Percentiles rank a stretch among this genome's conserved stretches.
These are phyloP conservation scores for Colletotrichum plurivorum DNA, from an alignment of 2,329 filamentous ascomycete species.

Conservation along the genomic window DNA sequence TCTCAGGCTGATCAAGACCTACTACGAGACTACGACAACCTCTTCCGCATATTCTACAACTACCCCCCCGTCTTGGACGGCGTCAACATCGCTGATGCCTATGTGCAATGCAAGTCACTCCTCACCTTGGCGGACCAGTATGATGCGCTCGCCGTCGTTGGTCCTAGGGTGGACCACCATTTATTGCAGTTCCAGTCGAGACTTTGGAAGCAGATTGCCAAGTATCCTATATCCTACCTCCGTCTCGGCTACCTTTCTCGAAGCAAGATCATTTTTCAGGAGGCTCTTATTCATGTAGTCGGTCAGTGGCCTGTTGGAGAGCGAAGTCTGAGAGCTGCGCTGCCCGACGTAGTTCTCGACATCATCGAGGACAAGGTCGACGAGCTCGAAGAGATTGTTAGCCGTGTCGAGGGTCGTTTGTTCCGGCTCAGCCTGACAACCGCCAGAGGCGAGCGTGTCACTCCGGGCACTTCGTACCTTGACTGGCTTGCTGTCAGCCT, in stretches of 20 bases:
- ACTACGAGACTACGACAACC: constrained; percentile 93
- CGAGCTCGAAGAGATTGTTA: constrained; percentile 87
- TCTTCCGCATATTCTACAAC: constrained; percentile 97
- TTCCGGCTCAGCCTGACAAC: constrained; percentile 87
- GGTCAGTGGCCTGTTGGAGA: constrained; percentile 92
- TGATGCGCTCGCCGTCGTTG: constrained; percentile 89
- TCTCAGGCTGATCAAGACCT: constrained; percentile 79
- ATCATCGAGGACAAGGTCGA: constrained; percentile 96
- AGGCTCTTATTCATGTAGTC: constrained; percentile 93
- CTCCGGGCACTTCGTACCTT: constrained; percentile 83
- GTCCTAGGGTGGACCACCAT: constrained; percentile 93
- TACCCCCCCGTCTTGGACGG: constrained; percentile 85
- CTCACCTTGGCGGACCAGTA: constrained; percentile 94
- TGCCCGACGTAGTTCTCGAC: constrained; percentile 85
- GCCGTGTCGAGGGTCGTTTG: constrained; percentile 83
- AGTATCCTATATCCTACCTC: constrained; percentile 93
- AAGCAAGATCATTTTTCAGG: constrained; percentile 85
- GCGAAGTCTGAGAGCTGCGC: constrained; percentile 79
- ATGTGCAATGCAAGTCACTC: constrained; percentile 93
- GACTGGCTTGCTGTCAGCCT: constrained; percentile 91
- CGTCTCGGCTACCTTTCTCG: constrained; percentile 89
- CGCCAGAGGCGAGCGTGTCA: constrained; percentile 84
- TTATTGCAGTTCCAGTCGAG: constrained; percentile 91
- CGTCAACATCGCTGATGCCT: constrained; percentile 91
- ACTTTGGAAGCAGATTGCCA: constrained; percentile 96